Evolutionary conservation across 2,329 filamentous ascomycete genomes (phyloP).

Genomic region (Pyricularia grisea): DNA sequence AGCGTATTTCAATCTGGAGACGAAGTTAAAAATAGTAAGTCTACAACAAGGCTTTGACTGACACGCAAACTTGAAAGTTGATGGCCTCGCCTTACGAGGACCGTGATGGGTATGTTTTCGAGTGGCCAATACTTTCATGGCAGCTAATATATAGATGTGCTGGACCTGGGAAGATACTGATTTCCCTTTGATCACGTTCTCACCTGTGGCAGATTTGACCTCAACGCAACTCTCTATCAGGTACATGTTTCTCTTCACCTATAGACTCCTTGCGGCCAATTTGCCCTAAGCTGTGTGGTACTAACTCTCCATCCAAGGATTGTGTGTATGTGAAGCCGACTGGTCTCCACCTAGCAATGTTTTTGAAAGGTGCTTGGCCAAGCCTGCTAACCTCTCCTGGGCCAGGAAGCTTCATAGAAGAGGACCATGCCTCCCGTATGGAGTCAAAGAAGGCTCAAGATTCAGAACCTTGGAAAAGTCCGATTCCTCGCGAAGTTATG

Average conservation of each 20-base stretch:
- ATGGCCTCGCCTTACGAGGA: conserved; percentile 77
- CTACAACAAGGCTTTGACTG: not conserved
- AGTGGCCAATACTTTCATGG: too few species aligned
- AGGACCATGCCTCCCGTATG: conserved; percentile 69
- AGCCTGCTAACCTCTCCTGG: not conserved
- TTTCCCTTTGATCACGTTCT: not conserved
- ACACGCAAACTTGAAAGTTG: conserved; percentile 44
- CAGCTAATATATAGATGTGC: too few species aligned
- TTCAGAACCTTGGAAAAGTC: conserved; percentile 25
- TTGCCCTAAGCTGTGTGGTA: not conserved
- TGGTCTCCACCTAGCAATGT: not conserved
- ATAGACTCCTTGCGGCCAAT: not conserved
- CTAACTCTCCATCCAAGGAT: conserved; percentile 23
- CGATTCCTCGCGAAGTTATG: conserved; percentile 67
- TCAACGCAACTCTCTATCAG: conserved; percentile 90
- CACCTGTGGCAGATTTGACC: conserved; percentile 60
- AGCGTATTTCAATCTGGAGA: not conserved
- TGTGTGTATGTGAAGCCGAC: conserved; percentile 36
- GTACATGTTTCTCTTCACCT: conserved; percentile 36
- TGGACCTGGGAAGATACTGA: not conserved
- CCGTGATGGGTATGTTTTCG: conserved; percentile 56
- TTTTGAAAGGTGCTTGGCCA: not conserved
- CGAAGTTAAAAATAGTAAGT: not conserved
- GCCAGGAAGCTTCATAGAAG: conserved; percentile 74
- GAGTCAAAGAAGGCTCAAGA: conserved; percentile 44